These are phyloP conservation scores for Ganoderma sinense DNA, from an alignment of 1,284 basidiomycete species.

Conservation along the genomic window DNA sequence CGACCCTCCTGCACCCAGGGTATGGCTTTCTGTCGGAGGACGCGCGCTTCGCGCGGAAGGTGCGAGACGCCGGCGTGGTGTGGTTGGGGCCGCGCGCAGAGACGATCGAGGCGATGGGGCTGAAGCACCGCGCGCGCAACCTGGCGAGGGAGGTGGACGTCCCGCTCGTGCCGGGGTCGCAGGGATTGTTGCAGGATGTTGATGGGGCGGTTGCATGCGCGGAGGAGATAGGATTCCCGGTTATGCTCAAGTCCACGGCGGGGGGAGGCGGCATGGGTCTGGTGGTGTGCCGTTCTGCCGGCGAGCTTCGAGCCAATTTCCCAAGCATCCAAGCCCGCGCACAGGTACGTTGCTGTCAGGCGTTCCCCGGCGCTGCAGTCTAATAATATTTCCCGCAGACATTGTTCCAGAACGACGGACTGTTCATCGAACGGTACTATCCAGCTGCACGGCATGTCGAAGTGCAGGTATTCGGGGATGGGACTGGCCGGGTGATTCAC, in stretches of 20 bases:
- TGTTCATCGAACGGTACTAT: conserved; percentile 73
- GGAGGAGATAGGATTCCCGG: conserved; percentile 59
- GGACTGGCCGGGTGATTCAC: conserved; percentile 62
- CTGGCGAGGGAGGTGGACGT: conserved; percentile 58
- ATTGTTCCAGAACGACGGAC: conserved; percentile 60
- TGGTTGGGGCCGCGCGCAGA: conserved; percentile 69
- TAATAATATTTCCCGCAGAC: conserved; percentile 38
- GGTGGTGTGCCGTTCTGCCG: conserved; percentile 57
- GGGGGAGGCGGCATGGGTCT: conserved; percentile 82
- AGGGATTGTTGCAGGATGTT: conserved; percentile 50
- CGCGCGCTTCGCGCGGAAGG: conserved; percentile 58
- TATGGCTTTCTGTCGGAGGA: conserved; percentile 78
- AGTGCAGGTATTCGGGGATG: conserved; percentile 77
- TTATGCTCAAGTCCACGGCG: conserved; percentile 75
- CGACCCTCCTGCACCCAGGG: conserved; percentile 70
- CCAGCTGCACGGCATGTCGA: conserved; percentile 68
- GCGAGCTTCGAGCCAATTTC: conserved; percentile 50
- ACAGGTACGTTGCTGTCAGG: conserved; percentile 45
- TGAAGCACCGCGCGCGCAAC: conserved; percentile 67
- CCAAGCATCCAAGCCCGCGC: conserved; percentile 50
- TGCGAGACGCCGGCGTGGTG: conserved; percentile 56
- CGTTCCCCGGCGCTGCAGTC: background rate
- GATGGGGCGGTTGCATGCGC: conserved; percentile 55
- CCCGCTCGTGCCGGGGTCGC: conserved; percentile 65
- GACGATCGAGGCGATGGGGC: conserved; percentile 63